Conservation (phyloP, 164 flowering plant species). For the Dillenia suffruticosa region DNA sequence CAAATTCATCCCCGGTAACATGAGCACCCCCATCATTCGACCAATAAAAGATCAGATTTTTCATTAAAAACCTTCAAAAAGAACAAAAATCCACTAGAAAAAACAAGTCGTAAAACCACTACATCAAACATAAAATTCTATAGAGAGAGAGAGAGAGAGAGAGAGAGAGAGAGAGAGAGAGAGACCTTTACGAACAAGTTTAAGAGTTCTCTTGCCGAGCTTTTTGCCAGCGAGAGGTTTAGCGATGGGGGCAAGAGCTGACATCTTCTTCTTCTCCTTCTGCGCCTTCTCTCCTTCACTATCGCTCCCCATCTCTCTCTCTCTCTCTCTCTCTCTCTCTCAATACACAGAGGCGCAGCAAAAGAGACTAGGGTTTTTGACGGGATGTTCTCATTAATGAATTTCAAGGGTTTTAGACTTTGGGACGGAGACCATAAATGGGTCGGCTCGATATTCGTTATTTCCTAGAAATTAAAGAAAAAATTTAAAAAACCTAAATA, state of each 20-base stretch:
- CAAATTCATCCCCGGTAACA: too few relatives aligned
- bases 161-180: neutral
- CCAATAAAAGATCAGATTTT: too few relatives aligned
- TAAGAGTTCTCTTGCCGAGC: slow-evolving; percentile 73
- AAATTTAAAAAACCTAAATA: too few relatives aligned
- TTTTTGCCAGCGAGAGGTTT: slow-evolving; percentile 90
- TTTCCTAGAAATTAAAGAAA: too few relatives aligned
- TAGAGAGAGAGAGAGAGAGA: neutral
- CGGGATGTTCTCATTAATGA: too few relatives aligned
- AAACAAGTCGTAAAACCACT: neutral
- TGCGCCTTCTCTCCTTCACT: slow-evolving; percentile 67
- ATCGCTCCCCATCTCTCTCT: slow-evolving; percentile 58
- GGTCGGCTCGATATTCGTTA: too few relatives aligned
- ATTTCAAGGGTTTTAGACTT: too few relatives aligned
- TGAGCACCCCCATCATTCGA: too few relatives aligned
- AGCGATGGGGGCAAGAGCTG: slow-evolving; percentile 76
- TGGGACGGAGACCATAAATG: too few relatives aligned
- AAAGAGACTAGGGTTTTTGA: too few relatives aligned
- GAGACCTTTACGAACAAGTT: slow-evolving; percentile 81
- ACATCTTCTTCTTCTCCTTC: slow-evolving; percentile 65
- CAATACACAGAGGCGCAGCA: too few relatives aligned
- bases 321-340: slow-evolving; percentile 15
- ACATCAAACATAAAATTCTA: neutral
- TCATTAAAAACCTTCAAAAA: too few relatives aligned
- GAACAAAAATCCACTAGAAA: neutral